Conservation (phyloP, 2,329 filamentous ascomycete species). For the Incumbomyces lentus region DNA sequence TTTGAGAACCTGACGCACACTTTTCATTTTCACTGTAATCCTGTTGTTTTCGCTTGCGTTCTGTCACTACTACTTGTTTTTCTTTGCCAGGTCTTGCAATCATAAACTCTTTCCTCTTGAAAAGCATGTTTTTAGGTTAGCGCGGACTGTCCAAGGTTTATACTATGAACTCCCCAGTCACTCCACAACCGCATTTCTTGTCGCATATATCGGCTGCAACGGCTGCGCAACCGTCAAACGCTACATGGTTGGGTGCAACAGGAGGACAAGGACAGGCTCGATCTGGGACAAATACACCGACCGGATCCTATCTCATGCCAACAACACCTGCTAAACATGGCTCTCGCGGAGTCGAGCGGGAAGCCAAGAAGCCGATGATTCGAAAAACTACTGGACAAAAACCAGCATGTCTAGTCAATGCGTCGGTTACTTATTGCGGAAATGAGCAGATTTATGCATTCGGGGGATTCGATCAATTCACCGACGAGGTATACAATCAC, state of each 20-base stretch:
- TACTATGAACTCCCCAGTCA: constrained; percentile 8
- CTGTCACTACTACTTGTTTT: too few species aligned
- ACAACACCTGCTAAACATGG: constrained; percentile 66
- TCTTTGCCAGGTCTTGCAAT: not conserved
- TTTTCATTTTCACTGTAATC: too few species aligned
- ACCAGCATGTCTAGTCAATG: constrained; percentile 92
- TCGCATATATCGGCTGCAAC: constrained; percentile 6
- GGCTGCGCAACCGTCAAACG: not conserved
- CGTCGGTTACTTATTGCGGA: constrained; percentile 95
- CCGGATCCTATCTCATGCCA: constrained; percentile 65
- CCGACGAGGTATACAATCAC: constrained; percentile 97
- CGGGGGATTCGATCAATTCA: constrained; percentile 97
- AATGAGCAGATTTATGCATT: constrained; percentile 98
- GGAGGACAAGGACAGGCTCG: not conserved
- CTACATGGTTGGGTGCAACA: not conserved
- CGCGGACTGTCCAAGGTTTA: not conserved
- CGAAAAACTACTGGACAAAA: constrained; percentile 68
- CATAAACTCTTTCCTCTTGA: not conserved
- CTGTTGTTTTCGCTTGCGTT: too few species aligned
- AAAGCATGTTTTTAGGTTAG: constrained; percentile 4
- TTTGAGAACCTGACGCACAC: not conserved
- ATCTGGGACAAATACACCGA: constrained; percentile 19
- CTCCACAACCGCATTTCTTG: constrained; percentile 7
- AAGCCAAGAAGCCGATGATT: constrained; percentile 52
- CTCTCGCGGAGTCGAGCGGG: constrained; percentile 45